phyloP scores from a whole-genome alignment of 1,284 basidiomycete species.

The Somion occarium region DNA sequence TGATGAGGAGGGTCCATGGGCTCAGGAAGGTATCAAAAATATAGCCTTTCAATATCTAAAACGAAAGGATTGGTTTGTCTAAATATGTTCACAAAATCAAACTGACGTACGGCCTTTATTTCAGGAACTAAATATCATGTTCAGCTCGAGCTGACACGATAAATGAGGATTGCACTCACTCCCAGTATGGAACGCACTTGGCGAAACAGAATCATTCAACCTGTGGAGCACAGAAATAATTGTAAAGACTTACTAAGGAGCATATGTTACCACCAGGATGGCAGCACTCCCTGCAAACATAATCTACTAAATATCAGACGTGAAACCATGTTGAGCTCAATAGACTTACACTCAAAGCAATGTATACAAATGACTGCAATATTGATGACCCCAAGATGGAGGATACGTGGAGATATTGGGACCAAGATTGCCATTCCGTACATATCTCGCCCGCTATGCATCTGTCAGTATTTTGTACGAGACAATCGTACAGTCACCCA shows the following conservation, averaged over 20 bases:
- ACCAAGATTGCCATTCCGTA: constrained; percentile 67
- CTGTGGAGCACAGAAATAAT: constrained; percentile 1
- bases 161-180: constrained; percentile 55
- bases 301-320: constrained; percentile 34
- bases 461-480: constrained; percentile 3
- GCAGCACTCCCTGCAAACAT: constrained; percentile 63
- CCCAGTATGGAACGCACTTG: constrained; percentile 73
- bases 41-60: constrained; percentile 67
- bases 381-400: constrained; percentile 57
- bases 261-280: constrained; percentile 58
- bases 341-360: constrained; percentile 53
- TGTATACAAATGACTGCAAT: constrained; percentile 60
- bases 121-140: constrained; percentile 52
- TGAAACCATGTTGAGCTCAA: no score
- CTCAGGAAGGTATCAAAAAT: constrained; percentile 67
- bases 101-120: constrained; percentile 61
- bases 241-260: constrained; percentile 53
- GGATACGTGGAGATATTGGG: constrained; percentile 47
- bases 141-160: background rate
- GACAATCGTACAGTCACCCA: constrained; percentile 31
- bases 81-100: background rate
- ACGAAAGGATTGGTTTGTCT: background rate
- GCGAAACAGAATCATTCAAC: constrained; percentile 1
- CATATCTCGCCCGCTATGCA: constrained; percentile 73
- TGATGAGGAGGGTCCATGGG: constrained; percentile 74